phyloP scores from a whole-genome alignment of 345 rosid species.

The Hevea brasiliensis region DNA sequence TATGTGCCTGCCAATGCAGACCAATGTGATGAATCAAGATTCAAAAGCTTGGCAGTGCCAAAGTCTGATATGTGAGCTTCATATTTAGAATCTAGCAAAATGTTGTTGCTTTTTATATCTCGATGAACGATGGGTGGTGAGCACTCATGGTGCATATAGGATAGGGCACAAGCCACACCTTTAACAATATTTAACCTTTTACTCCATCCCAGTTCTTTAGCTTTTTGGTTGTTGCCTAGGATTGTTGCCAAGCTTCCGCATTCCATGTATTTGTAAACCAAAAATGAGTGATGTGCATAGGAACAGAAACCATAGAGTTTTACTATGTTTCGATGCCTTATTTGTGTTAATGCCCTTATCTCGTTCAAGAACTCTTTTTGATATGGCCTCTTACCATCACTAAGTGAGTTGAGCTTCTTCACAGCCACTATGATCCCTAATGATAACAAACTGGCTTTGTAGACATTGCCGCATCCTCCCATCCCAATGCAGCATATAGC shows the following conservation, averaged over 20 bases:
- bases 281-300: conserved; percentile 16
- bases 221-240: conserved; percentile 10
- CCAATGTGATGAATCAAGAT: neutral
- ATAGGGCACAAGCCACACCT: conserved; percentile 13
- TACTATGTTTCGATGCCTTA: conserved; percentile 40
- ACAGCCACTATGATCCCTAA: conserved; percentile 19
- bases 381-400: neutral
- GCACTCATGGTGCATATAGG: conserved; percentile 15
- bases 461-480: conserved; percentile 31
- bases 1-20: conserved; percentile 8
- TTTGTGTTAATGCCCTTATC: conserved; percentile 19
- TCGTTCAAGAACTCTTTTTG: conserved; percentile 27
- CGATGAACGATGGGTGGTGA: neutral
- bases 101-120: neutral
- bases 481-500: conserved; percentile 15
- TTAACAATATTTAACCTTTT: conserved; percentile 20
- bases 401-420: conserved; percentile 16
- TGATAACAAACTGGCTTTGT: conserved; percentile 22
- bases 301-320: conserved; percentile 38
- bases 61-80: conserved; percentile 13
- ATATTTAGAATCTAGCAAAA: conserved; percentile 8
- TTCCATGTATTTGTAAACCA: conserved; percentile 39
- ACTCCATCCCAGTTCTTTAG: conserved; percentile 27
- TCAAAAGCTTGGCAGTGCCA: conserved; percentile 19
- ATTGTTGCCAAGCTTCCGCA: conserved; percentile 25